Conservation (phyloP, 257 asterid species). For the Rauvolfia tetraphylla region DNA sequence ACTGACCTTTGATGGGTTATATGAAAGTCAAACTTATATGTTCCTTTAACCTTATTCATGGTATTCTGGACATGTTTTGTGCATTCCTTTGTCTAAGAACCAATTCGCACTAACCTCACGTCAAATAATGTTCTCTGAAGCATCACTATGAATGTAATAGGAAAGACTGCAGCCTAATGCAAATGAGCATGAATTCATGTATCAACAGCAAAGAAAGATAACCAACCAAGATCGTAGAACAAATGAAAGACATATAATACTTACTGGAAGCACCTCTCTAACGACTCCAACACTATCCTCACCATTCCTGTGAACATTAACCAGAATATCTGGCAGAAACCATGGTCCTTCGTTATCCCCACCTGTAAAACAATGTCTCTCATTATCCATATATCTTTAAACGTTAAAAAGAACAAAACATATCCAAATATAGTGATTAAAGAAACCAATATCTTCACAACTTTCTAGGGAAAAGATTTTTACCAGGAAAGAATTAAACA, state of each 20-base stretch:
- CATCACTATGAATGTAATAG: no score
- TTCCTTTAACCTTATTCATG: neutral
- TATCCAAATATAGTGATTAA: neutral
- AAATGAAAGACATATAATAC: slow-evolving; percentile 14
- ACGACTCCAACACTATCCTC: slow-evolving; percentile 73
- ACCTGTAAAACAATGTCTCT: slow-evolving; percentile 41
- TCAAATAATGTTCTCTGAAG: neutral
- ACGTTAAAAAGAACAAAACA: neutral
- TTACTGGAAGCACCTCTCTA: slow-evolving; percentile 77
- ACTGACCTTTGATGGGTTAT: neutral
- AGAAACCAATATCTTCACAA: neutral
- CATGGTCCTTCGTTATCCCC: slow-evolving; percentile 83
- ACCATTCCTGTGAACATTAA: slow-evolving; percentile 64
- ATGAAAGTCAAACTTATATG: neutral
- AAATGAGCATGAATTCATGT: neutral
- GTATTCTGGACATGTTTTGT: neutral
- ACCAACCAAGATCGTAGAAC: neutral
- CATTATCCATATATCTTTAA: neutral
- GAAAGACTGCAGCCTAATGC: neutral
- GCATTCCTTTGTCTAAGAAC: neutral
- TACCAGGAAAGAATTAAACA: neutral
- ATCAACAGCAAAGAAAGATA: neutral
- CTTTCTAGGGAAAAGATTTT: neutral
- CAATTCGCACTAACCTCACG: neutral
- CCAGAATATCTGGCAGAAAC: slow-evolving; percentile 78